These are phyloP conservation scores for Incumbomyces delicatus DNA, from an alignment of 2,329 filamentous ascomycete species.

Conservation along the genomic window DNA sequence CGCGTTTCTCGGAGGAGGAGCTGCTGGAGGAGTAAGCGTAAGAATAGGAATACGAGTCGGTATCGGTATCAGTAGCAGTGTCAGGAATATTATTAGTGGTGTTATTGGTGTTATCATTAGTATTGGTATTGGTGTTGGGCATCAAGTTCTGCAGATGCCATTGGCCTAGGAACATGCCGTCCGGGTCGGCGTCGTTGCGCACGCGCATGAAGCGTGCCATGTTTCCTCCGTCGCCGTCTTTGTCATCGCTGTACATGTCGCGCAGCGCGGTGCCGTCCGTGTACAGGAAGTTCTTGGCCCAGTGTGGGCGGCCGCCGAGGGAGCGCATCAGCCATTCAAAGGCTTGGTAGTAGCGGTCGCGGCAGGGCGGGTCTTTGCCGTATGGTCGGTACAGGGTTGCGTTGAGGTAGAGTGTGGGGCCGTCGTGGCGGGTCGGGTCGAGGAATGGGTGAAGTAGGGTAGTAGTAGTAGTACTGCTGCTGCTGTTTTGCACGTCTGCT, in stretches of 20 bases:
- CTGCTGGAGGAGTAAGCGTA: no score
- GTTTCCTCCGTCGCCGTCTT: no score
- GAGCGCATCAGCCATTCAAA: slow-evolving; percentile 89
- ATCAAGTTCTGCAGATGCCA: slow-evolving; percentile 69
- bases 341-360: slow-evolving; percentile 69
- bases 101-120: slow-evolving; percentile 4
- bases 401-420: slow-evolving; percentile 77
- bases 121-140: slow-evolving; percentile 27
- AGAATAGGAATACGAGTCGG: no score
- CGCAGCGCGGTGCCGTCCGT: slow-evolving; percentile 51
- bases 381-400: slow-evolving; percentile 84
- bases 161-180: slow-evolving; percentile 80
- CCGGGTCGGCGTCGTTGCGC: slow-evolving; percentile 61
- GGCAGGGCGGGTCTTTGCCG: slow-evolving; percentile 64
- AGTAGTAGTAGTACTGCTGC: no score
- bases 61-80: no score
- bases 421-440: slow-evolving; percentile 59
- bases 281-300: slow-evolving; percentile 80
- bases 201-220: slow-evolving; percentile 59
- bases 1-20: no score
- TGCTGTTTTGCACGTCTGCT: slow-evolving; percentile 7
- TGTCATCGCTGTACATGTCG: slow-evolving; percentile 57
- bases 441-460: slow-evolving; percentile 56
- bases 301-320: slow-evolving; percentile 72
- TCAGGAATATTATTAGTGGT: slow-evolving; percentile 7